Evolutionary conservation across 1,284 basidiomycete species (phyloP).

Genomic region (Cryptococcus maquisensis): DNA sequence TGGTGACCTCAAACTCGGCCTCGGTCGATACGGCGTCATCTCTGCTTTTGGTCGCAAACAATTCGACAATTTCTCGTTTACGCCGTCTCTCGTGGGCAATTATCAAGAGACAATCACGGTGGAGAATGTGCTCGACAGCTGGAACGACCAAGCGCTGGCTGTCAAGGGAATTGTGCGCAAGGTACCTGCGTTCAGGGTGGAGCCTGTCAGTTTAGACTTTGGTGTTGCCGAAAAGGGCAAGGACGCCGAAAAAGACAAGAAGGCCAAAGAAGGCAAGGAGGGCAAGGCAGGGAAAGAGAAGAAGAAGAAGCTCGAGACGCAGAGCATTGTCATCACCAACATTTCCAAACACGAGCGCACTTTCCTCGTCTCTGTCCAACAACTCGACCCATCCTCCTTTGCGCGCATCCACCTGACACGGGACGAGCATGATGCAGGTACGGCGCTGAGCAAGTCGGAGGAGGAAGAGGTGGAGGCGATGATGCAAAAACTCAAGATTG

Average conservation of each 20-base stretch:
- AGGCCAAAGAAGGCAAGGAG: background rate
- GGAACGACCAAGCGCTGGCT: slow-evolving; percentile 51
- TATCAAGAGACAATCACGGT: slow-evolving; percentile 53
- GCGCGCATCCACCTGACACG: slow-evolving; percentile 22
- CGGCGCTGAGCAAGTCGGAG: slow-evolving; percentile 49
- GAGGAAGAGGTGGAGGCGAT: slow-evolving; percentile 54
- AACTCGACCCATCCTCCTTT: slow-evolving; percentile 1
- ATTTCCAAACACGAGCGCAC: slow-evolving; percentile 49
- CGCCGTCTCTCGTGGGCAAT: slow-evolving; percentile 49
- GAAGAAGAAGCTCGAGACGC: slow-evolving; percentile 8
- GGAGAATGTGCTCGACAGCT: slow-evolving; percentile 52
- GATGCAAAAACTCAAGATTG: slow-evolving; percentile 55
- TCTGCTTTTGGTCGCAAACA: slow-evolving; percentile 53
- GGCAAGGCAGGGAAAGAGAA: background rate
- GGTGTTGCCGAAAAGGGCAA: slow-evolving; percentile 24
- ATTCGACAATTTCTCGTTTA: slow-evolving; percentile 50
- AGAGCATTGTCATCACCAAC: slow-evolving; percentile 50
- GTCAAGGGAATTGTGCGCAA: slow-evolving; percentile 53
- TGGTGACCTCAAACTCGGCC: slow-evolving; percentile 52
- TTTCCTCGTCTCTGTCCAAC: slow-evolving; percentile 44
- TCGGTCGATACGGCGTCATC: slow-evolving; percentile 53
- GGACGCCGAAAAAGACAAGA: background rate
- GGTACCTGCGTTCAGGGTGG: slow-evolving; percentile 51
- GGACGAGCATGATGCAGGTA: slow-evolving; percentile 44
- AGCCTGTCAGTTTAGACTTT: slow-evolving; percentile 45